A percentile compares a stretch with the other conserved stretches of the same genome.
Conservation (phyloP, 208 protist genomes). For the Leishmania mexicana region DNA sequence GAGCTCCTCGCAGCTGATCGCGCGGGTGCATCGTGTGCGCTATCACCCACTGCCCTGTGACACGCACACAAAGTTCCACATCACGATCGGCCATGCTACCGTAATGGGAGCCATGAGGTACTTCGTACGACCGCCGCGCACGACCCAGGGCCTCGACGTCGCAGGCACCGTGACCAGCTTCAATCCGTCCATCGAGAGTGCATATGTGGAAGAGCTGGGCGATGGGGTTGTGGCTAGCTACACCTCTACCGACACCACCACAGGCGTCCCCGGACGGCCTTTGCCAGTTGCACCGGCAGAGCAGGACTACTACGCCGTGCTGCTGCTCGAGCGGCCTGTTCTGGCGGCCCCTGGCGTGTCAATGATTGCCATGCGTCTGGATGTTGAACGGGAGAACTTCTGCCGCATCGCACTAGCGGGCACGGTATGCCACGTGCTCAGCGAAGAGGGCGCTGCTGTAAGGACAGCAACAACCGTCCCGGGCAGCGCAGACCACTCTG, state of each 20-base stretch:
- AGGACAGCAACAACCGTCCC: not conserved
- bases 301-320: constrained; percentile 55
- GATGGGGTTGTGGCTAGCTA: constrained; percentile 40
- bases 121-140: constrained; percentile 42
- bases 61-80: constrained; percentile 74
- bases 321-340: constrained; percentile 63
- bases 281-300: constrained; percentile 17
- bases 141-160: not conserved
- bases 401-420: constrained; percentile 80
- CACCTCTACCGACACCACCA: not conserved
- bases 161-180: not conserved
- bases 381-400: constrained; percentile 67
- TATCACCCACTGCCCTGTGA: constrained; percentile 76
- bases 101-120: constrained; percentile 86
- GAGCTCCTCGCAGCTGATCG: constrained; percentile 43
- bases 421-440: constrained; percentile 39
- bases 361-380: constrained; percentile 75
- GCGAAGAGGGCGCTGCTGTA: not conserved
- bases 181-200: constrained; percentile 37
- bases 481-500: not conserved
- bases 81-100: constrained; percentile 87
- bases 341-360: constrained; percentile 32
- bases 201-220: constrained; percentile 51
- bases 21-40: constrained; percentile 69
- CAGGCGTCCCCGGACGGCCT: constrained; percentile 26